These are phyloP conservation scores for Sporothrix curviconia DNA, from an alignment of 2,329 filamentous ascomycete species.

Conservation along the genomic window DNA sequence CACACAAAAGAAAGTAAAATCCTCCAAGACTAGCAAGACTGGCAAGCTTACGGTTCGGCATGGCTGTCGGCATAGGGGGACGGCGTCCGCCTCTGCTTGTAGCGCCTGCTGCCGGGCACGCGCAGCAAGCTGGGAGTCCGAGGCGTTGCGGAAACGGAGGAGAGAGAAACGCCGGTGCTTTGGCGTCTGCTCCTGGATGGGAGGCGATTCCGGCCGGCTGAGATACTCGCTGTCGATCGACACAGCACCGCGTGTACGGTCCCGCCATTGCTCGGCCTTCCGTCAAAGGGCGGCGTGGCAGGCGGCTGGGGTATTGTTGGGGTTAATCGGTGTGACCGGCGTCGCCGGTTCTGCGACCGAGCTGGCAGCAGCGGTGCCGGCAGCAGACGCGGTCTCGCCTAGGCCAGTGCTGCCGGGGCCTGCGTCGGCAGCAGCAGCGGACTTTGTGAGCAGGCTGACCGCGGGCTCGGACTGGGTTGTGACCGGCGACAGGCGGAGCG, in stretches of 20 bases:
- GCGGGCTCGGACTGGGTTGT: not conserved
- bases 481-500: not conserved
- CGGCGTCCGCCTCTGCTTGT: constrained; percentile 44
- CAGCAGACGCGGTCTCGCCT: constrained; percentile 16
- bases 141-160: constrained; percentile 83
- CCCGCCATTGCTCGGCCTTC: constrained; percentile 19
- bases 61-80: too few species aligned
- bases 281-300: constrained; percentile 26
- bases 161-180: constrained; percentile 61
- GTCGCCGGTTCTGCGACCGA: constrained; percentile 18
- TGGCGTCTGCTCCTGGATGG: constrained; percentile 47
- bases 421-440: not conserved
- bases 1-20: not conserved
- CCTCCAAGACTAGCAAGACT: not conserved
- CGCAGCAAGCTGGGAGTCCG: constrained; percentile 78
- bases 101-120: constrained; percentile 62
- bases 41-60: constrained; percentile 50
- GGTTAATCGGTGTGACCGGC: not conserved
- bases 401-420: not conserved
- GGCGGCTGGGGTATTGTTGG: constrained; percentile 24
- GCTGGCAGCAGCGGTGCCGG: constrained; percentile 22
- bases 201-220: constrained; percentile 40
- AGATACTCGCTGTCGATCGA: constrained; percentile 21
- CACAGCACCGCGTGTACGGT: constrained; percentile 22
- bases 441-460: not conserved